Evolutionary conservation across 192 early-diverging fungal species (phyloP), one percentile per base, ranked within the genome.

Genomic region (Coemansia sp.): DNA sequence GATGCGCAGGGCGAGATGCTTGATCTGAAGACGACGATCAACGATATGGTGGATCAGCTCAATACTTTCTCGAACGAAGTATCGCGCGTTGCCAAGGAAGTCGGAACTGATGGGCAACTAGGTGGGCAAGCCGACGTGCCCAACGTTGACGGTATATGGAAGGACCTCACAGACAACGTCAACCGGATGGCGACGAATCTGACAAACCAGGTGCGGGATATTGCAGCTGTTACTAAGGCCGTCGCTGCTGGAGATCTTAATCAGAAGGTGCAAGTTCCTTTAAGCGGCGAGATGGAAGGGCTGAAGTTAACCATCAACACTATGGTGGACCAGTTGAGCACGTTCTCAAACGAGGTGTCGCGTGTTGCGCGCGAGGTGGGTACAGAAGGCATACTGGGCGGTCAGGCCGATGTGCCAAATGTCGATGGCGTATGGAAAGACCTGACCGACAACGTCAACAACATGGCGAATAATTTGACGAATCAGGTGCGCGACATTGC

Each of bases 51-150:
- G 27, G 85, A 84, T 49, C 85, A 84, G 52, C 68, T 85, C 23
- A 59, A 62, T 18, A 81, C 78, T 0, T 89, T 90, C 69, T 84
- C 89, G 0, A 54, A 75, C 0, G 89, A 90, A 64, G 87, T 90
- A 1, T 83, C 88, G 1, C 85, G 88, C 62, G 88, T 89, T 9
- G 84, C 86, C 25, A 62, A 70, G 9, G 85, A 88, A 57, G 88
- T 89, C 32, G 88, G 88, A 3, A 89, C 88, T 2, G 88, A 89
- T 18, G 88, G 88, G 21, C 72, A 79, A 50, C 77, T 89, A 1
- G 88, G 88, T 27, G 88, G 86, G 2, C 84, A 87, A 49, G 88
- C 88, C n/a, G 64, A 27, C 3, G 74, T 76, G 7, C 38, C 16
- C 4, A 58, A 71, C 62, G 76, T 85, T 31, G 64, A 75, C 9